A percentile compares a stretch with the other conserved stretches of the same genome.
Evolutionary conservation across 2,329 filamentous ascomycete genomes (phyloP).

Genomic region (Orbilia oligospora): DNA sequence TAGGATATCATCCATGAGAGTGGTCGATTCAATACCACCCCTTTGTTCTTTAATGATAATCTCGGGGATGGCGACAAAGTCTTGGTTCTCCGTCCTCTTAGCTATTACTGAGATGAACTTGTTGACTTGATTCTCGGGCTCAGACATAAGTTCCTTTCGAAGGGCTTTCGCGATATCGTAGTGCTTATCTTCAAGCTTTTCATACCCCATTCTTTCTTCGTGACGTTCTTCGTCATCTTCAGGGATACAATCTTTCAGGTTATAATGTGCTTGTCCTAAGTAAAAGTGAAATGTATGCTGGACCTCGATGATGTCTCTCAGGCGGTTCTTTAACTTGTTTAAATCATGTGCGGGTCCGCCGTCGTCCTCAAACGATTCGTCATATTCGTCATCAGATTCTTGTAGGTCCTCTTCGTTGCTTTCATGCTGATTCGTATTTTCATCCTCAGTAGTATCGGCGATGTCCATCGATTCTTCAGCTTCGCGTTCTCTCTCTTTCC

Average conservation of each 20-base stretch:
- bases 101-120: constrained; percentile 76
- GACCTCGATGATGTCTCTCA: constrained; percentile 48
- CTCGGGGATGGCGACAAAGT: constrained; percentile 76
- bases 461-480: constrained; percentile 19
- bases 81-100: constrained; percentile 71
- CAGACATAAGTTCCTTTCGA: constrained; percentile 72
- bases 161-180: constrained; percentile 85
- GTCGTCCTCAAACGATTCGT: constrained; percentile 74
- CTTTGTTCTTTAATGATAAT: constrained; percentile 71
- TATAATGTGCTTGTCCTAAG: constrained; percentile 45
- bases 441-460: constrained; percentile 31
- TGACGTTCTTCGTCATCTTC: constrained; percentile 78
- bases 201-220: constrained; percentile 67
- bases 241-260: constrained; percentile 71
- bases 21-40: constrained; percentile 80
- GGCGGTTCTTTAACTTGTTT: constrained; percentile 49
- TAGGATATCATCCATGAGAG: constrained; percentile 77
- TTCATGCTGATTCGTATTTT: constrained; percentile 31
- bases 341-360: constrained; percentile 25
- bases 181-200: constrained; percentile 65
- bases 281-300: constrained; percentile 55
- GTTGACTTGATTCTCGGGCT: constrained; percentile 74
- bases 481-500: constrained; percentile 40
- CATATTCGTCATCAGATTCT: constrained; percentile 71
- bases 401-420: constrained; percentile 65